phyloP scores from a whole-genome alignment of 129 eudicot species.

The Oenanthe sinensis region DNA sequence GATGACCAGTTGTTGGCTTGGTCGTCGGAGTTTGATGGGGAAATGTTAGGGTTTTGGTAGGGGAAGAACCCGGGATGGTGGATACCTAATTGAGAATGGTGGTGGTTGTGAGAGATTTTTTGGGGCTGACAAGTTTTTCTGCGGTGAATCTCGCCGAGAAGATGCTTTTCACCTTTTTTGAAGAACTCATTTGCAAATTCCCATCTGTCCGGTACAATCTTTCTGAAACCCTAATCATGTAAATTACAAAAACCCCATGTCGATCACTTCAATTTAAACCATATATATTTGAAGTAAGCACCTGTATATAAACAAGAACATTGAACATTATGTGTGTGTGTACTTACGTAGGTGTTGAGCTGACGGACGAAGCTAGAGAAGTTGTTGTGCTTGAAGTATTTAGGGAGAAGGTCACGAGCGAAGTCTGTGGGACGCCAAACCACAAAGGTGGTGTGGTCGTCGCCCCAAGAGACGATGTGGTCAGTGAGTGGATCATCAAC shows the following conservation, averaged over 20 bases:
- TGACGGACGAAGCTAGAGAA: conserved; percentile 94
- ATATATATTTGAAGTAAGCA: too few species aligned
- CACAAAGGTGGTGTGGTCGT: conserved; percentile 80
- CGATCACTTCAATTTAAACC: too few species aligned
- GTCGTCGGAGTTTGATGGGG: conserved; percentile 79
- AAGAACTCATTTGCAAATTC: conserved; percentile 91
- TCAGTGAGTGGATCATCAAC: conserved; percentile 82
- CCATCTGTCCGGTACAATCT: conserved; percentile 96
- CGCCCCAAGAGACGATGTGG: conserved; percentile 97
- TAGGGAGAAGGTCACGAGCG: conserved; percentile 93
- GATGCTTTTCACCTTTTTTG: conserved; percentile 84
- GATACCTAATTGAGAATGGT: conserved; percentile 1
- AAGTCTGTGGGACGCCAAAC: conserved; percentile 99
- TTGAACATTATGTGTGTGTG: not conserved
- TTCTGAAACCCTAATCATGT: conserved; percentile 70
- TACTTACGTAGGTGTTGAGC: conserved; percentile 89
- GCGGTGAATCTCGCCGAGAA: conserved; percentile 89
- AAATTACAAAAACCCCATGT: not conserved
- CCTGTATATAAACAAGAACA: not conserved
- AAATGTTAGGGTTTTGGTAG: conserved; percentile 36
- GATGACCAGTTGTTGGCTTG: conserved; percentile 27
- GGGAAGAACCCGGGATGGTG: conserved; percentile 34
- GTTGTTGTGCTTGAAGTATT: conserved; percentile 92
- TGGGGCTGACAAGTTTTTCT: conserved; percentile 77
- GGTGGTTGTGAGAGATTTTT: conserved; percentile 29